These are phyloP conservation scores for Heliamphora pulchella DNA, from an alignment of 179 eudicot genomes.

Conservation along the genomic window DNA sequence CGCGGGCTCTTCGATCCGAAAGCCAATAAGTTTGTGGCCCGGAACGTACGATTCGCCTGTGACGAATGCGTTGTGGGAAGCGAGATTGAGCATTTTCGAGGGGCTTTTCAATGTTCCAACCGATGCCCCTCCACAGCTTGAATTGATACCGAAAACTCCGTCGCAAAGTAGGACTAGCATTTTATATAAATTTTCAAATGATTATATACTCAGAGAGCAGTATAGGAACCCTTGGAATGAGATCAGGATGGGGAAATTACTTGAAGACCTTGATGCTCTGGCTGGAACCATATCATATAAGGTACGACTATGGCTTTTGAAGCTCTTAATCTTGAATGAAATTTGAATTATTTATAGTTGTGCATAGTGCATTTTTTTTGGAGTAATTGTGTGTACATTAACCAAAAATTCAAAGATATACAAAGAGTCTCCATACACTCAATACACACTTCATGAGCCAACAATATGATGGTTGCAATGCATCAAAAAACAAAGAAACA, in stretches of 20 bases:
- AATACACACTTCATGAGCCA: no score
- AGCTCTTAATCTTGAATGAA: background rate
- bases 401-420: no score
- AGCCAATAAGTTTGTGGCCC: conserved; percentile 60
- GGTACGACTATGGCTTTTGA: conserved; percentile 22
- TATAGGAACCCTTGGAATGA: conserved; percentile 67
- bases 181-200: conserved; percentile 53
- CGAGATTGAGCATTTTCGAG: conserved; percentile 50
- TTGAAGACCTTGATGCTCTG: conserved; percentile 78
- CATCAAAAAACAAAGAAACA: no score
- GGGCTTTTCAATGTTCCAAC: conserved; percentile 30
- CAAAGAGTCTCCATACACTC: no score
- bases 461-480: no score
- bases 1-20: conserved; percentile 30
- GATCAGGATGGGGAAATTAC: conserved; percentile 65
- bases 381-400: no score
- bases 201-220: conserved; percentile 62
- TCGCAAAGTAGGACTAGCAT: conserved; percentile 52
- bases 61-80: conserved; percentile 69
- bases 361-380: no score
- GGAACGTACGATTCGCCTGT: conserved; percentile 83
- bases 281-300: conserved; percentile 70
- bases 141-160: conserved; percentile 47
- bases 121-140: conserved; percentile 46
- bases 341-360: no score